Base-by-base conservation (phyloP, 2,329 filamentous ascomycete species). In the Endothia cerciana region DNA sequence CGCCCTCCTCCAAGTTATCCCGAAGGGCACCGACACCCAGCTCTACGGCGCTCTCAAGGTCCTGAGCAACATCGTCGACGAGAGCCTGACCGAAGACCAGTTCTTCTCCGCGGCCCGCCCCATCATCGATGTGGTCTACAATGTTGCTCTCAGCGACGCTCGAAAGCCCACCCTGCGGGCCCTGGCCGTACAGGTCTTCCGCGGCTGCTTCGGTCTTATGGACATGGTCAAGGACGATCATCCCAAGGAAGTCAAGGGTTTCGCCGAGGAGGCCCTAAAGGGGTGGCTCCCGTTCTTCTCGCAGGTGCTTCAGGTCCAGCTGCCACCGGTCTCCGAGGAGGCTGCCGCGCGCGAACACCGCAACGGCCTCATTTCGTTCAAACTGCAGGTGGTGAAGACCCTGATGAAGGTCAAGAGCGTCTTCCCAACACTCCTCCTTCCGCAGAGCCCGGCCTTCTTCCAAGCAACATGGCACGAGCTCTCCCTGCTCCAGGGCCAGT, bases 171-270 rank as follows among this genome's bases (percentile, higher is more conserved):
- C 88, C 67, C 82, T 97, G 66, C 87, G 95, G 68, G 93, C 93
- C 38, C 83, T 98, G 71, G 92, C 95, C 47, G 90, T 98, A 51
- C 92, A 91, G 49, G 92, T 97, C 65, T 97, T 98, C 82, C 87
- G 93, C 65, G 89, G 89, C 59, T 97, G 93, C 78, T 97, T 99
- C 76, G 93, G 98, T 75, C 92, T 95, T 65, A 87, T 99, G 80
- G 93, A 98, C 79, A 97, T 97, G 87, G 91, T 98, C 70, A 91
- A 97, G 83, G 94, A 97, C 71, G 92, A 97, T 71, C 92, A 98
- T 78, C 91, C 92, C 73, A 85, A 86, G 65, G 92, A 92, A 64
- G 93, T 98, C 68, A 95, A 92, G 77, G 85, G 84, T 1, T 99
- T 99, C 76, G 93, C 94, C 62, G 92, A 97, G 68, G 91, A 97